Evolutionary conservation across 2,329 filamentous ascomycete species (phyloP).

Genomic region (Pseudopyricularia cyperi): DNA sequence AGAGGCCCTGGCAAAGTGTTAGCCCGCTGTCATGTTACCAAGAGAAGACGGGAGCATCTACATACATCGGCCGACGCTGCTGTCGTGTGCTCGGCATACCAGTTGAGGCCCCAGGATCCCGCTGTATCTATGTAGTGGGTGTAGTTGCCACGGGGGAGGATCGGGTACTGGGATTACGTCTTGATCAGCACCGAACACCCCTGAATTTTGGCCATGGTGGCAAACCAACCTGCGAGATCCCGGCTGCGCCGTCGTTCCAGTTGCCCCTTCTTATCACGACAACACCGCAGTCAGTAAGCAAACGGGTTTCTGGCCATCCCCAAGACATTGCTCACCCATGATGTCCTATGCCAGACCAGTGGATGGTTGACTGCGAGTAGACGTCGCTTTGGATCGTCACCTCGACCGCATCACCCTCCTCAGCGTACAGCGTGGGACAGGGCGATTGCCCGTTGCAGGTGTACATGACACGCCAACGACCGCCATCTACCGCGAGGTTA

Average conservation of each 20-base stretch:
- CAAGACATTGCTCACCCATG: background rate
- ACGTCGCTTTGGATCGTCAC: background rate
- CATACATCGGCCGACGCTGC: background rate
- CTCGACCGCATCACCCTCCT: background rate
- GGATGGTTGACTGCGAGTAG: background rate
- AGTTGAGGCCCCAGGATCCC: background rate
- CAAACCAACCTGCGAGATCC: background rate
- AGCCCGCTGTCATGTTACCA: too few relatives aligned
- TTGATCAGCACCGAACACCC: background rate
- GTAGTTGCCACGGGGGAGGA: background rate
- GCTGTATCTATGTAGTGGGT: background rate
- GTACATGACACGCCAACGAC: background rate
- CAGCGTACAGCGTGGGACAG: background rate
- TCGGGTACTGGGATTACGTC: background rate
- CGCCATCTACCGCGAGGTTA: background rate
- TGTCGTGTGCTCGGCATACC: background rate
- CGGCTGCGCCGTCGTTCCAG: background rate
- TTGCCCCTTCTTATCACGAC: background rate
- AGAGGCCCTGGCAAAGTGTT: slow-evolving; percentile 2
- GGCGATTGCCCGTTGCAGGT: background rate
- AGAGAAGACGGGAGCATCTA: background rate
- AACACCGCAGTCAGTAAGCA: background rate
- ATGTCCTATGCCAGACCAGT: slow-evolving; percentile 1
- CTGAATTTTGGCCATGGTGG: background rate
- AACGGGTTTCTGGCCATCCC: too few relatives aligned